Conservation (phyloP, 108 stramenopile genomes). For the Bacterosira constricta region DNA sequence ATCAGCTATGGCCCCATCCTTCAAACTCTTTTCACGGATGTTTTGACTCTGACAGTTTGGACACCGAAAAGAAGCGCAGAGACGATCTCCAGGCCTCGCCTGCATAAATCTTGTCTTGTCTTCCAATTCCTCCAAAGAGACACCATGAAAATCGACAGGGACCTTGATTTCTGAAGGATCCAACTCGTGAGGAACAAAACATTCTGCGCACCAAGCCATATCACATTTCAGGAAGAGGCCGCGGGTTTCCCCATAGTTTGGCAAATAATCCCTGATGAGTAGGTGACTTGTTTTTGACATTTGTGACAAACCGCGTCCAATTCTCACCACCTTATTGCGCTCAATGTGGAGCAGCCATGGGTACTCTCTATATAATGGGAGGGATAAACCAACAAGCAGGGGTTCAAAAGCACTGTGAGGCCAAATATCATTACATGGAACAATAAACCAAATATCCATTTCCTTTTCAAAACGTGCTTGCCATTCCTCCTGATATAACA, state of each 20-base stretch:
- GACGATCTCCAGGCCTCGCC: no score
- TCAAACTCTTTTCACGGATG: no score
- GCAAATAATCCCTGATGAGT: no score
- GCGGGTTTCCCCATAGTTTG: background rate
- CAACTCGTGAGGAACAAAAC: background rate
- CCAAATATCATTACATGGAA: background rate
- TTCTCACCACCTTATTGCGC: background rate
- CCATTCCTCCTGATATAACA: slow-evolving; percentile 22
- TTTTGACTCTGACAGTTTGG: no score
- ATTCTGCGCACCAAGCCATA: slow-evolving; percentile 9
- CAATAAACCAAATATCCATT: slow-evolving; percentile 8
- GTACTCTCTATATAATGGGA: no score
- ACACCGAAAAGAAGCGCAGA: no score
- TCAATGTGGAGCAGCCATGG: no score
- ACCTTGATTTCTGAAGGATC: background rate
- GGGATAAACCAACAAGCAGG: no score
- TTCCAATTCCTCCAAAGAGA: background rate
- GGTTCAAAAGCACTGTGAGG: slow-evolving; percentile 8
- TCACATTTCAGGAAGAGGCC: background rate
- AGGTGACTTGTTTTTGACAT: background rate
- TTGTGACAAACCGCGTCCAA: background rate
- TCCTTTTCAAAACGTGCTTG: no score
- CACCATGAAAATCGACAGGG: background rate
- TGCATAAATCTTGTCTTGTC: background rate
- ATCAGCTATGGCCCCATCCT: no score